Evolutionary conservation across 2,329 filamentous ascomycete genomes (phyloP), one percentile per base, ranked within the genome.

Genomic region (Colletotrichum truncatum): DNA sequence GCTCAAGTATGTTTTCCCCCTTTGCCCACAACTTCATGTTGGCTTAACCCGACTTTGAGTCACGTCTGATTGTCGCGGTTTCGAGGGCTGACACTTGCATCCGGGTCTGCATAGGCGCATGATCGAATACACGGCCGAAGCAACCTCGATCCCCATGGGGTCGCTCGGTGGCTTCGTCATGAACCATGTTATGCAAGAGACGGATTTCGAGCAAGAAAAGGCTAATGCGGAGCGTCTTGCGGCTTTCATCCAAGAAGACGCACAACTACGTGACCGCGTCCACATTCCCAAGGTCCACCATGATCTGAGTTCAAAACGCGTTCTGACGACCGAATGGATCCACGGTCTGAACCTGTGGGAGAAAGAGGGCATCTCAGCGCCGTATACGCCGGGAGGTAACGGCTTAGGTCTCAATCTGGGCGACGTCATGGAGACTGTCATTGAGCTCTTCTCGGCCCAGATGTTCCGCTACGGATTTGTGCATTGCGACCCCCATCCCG

Each of bases 241-340:
- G 8, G 74, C 78, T 21, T 78, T 90, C 3, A 84, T 91, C 4
- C 43, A 34, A 6, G 25, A 79, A 25, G 89, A 91, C 71, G 81
- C 86, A n/a, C 79, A 88, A 21, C 77, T 91, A 11, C 81, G 84
- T 4, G 83, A 84, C 56, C 80, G 87, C 12, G 88, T 91, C 1
- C 91, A 91, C 73, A 87, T 92, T n/a, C 89, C 89, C 0, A 81
- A 85, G 43, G 84, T 90, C 7, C 89, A 89, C 72, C 82, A 83
- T 18, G 87, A 90, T 46, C 45, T 67, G 9, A 88, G 82, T 64
- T 88, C 86, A 26, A 87, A 82, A 70, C 82, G 89, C 6, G 85
- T 92, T 65, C 89, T 92, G 87, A 91, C 89, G 0, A 88, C 89
- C 2, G 89, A 92, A 73, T 92, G 89, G 89, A 87, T 92, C 45